These are phyloP conservation scores for Lecanicillium sp. DNA, from an alignment of 2,329 filamentous ascomycete species.

Conservation along the genomic window DNA sequence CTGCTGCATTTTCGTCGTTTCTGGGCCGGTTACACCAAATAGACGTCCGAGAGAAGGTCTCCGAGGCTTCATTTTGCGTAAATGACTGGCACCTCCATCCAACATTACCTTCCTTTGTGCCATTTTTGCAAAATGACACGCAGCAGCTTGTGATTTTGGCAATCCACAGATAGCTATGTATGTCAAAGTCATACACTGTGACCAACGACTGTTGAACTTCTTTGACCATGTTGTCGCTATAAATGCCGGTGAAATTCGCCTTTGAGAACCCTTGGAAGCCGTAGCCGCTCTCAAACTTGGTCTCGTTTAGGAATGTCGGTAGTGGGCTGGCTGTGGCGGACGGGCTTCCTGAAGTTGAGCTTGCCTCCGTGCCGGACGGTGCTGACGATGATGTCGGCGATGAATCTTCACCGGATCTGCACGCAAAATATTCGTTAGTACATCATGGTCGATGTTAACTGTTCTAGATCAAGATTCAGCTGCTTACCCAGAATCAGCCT, in stretches of 20 bases:
- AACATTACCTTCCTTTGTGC: slow-evolving; percentile 10
- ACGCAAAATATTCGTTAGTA: too few species aligned
- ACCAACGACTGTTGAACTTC: slow-evolving; percentile 14
- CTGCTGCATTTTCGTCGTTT: not conserved
- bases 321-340: not conserved
- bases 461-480: too few species aligned
- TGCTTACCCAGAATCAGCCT: not conserved
- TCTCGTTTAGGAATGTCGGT: slow-evolving; percentile 16
- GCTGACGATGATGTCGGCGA: not conserved
- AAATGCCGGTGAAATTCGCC: slow-evolving; percentile 16
- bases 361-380: not conserved
- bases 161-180: slow-evolving; percentile 15
- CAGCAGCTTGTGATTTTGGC: slow-evolving; percentile 15
- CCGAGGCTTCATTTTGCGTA: not conserved
- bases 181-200: slow-evolving; percentile 12
- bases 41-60: not conserved
- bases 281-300: slow-evolving; percentile 10
- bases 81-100: slow-evolving; percentile 18
- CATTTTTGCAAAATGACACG: slow-evolving; percentile 16
- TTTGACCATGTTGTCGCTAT: slow-evolving; percentile 16
- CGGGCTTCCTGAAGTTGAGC: not conserved
- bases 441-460: too few species aligned
- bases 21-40: slow-evolving; percentile 3
- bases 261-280: slow-evolving; percentile 24
- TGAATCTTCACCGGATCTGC: not conserved